Percentiles rank a stretch among this genome's conserved stretches.
Evolutionary conservation across 805 yeast species (phyloP).

Genomic region (Cyberlindnera petersonii): DNA sequence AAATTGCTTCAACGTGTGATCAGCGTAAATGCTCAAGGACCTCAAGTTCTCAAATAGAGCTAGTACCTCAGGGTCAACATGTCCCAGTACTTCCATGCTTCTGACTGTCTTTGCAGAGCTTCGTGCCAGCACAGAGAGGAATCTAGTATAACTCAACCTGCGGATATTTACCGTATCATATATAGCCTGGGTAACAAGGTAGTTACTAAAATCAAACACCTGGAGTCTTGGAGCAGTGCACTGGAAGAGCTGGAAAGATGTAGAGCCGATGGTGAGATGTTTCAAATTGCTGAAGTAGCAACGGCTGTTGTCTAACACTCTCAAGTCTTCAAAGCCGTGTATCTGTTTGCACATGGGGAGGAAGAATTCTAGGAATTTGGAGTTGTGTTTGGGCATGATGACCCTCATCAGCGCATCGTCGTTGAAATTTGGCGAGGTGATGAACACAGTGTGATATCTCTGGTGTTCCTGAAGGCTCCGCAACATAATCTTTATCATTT

Average conservation of each 20-base stretch:
- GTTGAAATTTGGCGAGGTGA: slow-evolving; percentile 6
- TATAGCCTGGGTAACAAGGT: slow-evolving; percentile 14
- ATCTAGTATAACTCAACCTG: slow-evolving; percentile 16
- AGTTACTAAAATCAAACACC: slow-evolving; percentile 16
- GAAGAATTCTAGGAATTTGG: slow-evolving; percentile 18
- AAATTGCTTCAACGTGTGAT: slow-evolving; percentile 11
- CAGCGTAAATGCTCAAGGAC: slow-evolving; percentile 19
- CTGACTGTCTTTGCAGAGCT: slow-evolving; percentile 10
- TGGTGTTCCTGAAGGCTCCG: slow-evolving; percentile 9
- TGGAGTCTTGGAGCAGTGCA: slow-evolving; percentile 17
- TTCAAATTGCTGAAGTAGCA: slow-evolving; percentile 18
- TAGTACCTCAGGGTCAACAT: slow-evolving; percentile 9
- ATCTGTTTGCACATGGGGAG: slow-evolving; percentile 15
- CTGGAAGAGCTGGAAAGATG: slow-evolving; percentile 21
- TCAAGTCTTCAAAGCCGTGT: slow-evolving; percentile 21
- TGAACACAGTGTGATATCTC: slow-evolving; percentile 16
- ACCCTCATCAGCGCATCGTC: slow-evolving; percentile 12
- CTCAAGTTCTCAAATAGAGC: slow-evolving; percentile 12
- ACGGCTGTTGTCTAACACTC: slow-evolving; percentile 23
- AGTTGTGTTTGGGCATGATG: slow-evolving; percentile 20
- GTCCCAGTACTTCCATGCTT: slow-evolving; percentile 15
- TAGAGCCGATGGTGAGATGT: slow-evolving; percentile 20
- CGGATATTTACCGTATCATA: slow-evolving; percentile 16
- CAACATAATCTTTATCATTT: slow-evolving; percentile 17
- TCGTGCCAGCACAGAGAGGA: slow-evolving; percentile 11